Evolutionary conservation across 2,329 filamentous ascomycete genomes (phyloP).

Genomic region (Laburnicola sp.): DNA sequence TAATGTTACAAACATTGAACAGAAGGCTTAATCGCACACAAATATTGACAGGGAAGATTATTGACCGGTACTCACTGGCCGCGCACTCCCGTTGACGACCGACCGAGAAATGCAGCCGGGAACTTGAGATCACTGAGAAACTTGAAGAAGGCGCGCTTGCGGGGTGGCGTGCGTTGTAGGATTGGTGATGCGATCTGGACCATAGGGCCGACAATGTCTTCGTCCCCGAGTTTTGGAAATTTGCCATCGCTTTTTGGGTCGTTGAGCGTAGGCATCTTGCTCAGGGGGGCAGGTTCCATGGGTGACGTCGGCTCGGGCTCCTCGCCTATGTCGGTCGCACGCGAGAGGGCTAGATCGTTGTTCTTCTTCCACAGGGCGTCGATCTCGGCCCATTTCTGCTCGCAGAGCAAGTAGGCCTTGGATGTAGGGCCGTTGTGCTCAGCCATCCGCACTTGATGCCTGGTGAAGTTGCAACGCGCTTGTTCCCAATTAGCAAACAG

Average conservation of each 20-base stretch:
- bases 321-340: constrained; percentile 41
- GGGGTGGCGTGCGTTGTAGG: constrained; percentile 44
- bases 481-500: constrained; percentile 80
- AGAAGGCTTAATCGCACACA: constrained; percentile 32
- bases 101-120: constrained; percentile 38
- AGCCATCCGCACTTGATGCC: constrained; percentile 82
- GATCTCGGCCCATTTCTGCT: constrained; percentile 84
- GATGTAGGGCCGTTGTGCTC: constrained; percentile 91
- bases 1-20: constrained; percentile 39
- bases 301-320: constrained; percentile 44
- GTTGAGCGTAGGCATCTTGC: constrained; percentile 68
- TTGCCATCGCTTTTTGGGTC: constrained; percentile 72
- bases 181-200: constrained; percentile 52
- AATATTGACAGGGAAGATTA: constrained; percentile 33
- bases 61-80: constrained; percentile 24
- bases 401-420: constrained; percentile 81
- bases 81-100: constrained; percentile 34
- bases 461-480: constrained; percentile 83
- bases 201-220: constrained; percentile 95
- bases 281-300: constrained; percentile 58
- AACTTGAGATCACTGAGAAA: constrained; percentile 45
- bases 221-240: constrained; percentile 84
- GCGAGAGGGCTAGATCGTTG: constrained; percentile 65
- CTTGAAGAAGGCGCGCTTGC: constrained; percentile 45
- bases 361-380: constrained; percentile 73